Conservation (phyloP, 192 early-diverging fungal species). For the Rhizoclosmatium globosum region DNA sequence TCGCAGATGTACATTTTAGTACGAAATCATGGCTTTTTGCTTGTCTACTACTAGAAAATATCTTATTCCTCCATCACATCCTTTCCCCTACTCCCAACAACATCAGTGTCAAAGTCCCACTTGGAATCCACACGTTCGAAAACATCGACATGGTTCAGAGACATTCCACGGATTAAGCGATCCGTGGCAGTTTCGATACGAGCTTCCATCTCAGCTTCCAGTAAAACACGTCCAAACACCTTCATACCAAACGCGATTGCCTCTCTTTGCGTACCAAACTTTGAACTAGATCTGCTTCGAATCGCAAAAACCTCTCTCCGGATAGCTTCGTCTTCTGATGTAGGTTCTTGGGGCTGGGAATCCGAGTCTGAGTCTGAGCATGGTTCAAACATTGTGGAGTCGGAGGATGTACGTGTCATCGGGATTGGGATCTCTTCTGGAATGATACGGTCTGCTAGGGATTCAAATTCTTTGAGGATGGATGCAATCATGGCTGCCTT, state of each 20-base stretch:
- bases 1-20: no score
- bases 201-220: neutral
- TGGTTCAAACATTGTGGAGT: neutral
- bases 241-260: constrained; percentile 19
- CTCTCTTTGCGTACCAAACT: constrained; percentile 13
- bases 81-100: no score
- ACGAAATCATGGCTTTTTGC: no score
- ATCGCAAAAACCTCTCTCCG: neutral
- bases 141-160: neutral
- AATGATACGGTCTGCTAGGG: neutral
- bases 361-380: neutral
- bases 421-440: neutral
- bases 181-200: neutral
- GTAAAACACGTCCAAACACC: constrained; percentile 4
- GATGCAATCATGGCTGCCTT: neutral
- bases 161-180: neutral
- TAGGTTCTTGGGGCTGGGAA: neutral
- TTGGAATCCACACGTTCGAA: no score
- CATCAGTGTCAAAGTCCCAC: no score
- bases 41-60: no score
- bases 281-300: neutral
- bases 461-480: neutral
- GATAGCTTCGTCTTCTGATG: constrained; percentile 12
- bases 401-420: neutral
- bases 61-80: no score